Conservation (phyloP, 2,329 filamentous ascomycete species). For the Microsporum ferrugineum region DNA sequence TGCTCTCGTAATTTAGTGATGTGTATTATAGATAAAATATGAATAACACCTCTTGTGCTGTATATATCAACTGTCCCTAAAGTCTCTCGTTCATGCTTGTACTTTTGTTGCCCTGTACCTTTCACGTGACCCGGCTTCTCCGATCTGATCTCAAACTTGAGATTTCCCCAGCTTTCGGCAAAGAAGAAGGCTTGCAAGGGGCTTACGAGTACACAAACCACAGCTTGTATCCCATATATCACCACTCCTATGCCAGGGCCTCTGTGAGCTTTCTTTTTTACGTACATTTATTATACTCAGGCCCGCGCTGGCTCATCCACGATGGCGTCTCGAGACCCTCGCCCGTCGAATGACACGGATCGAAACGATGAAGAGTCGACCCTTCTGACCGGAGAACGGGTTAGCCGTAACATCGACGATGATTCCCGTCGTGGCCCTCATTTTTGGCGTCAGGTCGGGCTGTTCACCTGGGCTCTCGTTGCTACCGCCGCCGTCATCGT, state of each 20-base stretch:
- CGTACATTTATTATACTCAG: neutral
- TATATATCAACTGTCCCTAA: neutral
- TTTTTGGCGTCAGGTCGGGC: constrained; percentile 59
- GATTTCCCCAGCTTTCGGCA: neutral
- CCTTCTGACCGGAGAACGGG: constrained; percentile 47
- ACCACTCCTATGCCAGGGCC: neutral
- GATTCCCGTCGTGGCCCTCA: constrained; percentile 35
- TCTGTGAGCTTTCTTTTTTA: neutral
- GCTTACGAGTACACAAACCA: neutral
- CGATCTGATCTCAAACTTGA: neutral
- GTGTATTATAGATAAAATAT: neutral
- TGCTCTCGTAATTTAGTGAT: neutral
- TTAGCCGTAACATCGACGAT: constrained; percentile 19
- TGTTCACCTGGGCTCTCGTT: constrained; percentile 72
- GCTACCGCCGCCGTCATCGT: constrained; percentile 70
- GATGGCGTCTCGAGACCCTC: constrained; percentile 15
- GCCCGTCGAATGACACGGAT: constrained; percentile 46
- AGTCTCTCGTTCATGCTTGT: neutral
- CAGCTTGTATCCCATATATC: neutral
- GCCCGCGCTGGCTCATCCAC: neutral
- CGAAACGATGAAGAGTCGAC: constrained; percentile 51
- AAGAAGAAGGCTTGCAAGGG: neutral
- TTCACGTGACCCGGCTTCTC: neutral
- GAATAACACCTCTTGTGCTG: neutral
- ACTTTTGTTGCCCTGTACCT: neutral